A percentile compares a stretch with the other conserved stretches of the same genome.
Conservation (phyloP, 2,329 filamentous ascomycete genomes). For the Alternaria tenuissima region DNA sequence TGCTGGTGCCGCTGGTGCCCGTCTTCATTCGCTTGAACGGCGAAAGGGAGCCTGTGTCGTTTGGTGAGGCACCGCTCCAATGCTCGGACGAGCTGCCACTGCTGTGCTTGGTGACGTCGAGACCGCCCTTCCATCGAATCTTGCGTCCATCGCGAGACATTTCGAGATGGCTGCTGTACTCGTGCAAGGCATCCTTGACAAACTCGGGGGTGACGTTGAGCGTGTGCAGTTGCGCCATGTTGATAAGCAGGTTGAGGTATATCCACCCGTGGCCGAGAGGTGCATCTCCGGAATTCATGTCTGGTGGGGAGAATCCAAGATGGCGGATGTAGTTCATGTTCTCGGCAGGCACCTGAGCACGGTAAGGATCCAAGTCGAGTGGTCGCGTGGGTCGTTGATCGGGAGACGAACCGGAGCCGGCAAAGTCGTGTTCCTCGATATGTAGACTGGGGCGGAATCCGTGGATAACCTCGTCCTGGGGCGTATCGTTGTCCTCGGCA, state of each 20-base stretch:
- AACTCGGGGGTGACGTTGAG: slow-evolving; percentile 83
- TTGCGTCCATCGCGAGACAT: slow-evolving; percentile 79
- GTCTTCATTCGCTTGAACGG: slow-evolving; percentile 41
- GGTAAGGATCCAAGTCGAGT: slow-evolving; percentile 78
- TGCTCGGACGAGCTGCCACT: slow-evolving; percentile 63
- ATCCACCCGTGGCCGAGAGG: slow-evolving; percentile 80
- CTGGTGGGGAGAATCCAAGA: slow-evolving; percentile 71
- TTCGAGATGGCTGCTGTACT: slow-evolving; percentile 78
- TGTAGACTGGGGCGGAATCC: slow-evolving; percentile 26
- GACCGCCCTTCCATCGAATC: slow-evolving; percentile 79
- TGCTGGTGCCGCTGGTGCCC: slow-evolving; percentile 29
- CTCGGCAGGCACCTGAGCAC: slow-evolving; percentile 76
- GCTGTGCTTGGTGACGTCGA: slow-evolving; percentile 69
- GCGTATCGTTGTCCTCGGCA: slow-evolving; percentile 25
- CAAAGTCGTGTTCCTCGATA: slow-evolving; percentile 37
- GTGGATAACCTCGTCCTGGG: slow-evolving; percentile 26
- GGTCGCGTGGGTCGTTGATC: slow-evolving; percentile 82
- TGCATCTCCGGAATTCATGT: slow-evolving; percentile 59
- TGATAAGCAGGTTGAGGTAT: slow-evolving; percentile 80
- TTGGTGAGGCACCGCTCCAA: slow-evolving; percentile 58
- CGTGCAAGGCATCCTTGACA: slow-evolving; percentile 73
- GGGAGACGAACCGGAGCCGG: slow-evolving; percentile 53
- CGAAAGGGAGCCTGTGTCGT: slow-evolving; percentile 50
- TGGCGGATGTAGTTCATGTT: slow-evolving; percentile 84
- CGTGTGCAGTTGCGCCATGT: slow-evolving; percentile 84